A percentile compares a stretch with the other conserved stretches of the same genome.
Evolutionary conservation across 768 basidiomycete species (phyloP).

Genomic region (Mycena chlorophos): DNA sequence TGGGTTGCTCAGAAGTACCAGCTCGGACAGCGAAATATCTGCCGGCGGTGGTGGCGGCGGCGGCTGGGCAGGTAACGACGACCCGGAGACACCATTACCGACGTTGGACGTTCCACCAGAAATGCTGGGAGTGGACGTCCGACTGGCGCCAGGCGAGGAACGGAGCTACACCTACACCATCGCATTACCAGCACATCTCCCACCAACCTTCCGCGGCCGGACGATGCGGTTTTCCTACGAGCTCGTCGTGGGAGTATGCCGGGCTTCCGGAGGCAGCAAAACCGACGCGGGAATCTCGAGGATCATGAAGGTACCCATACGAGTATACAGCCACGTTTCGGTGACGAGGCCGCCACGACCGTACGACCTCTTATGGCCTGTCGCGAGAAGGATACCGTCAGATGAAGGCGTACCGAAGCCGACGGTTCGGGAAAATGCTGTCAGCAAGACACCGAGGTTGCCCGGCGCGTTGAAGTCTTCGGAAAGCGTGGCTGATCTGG

Average conservation of each 20-base stretch:
- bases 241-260: slow-evolving; percentile 84
- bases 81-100: slow-evolving; percentile 69
- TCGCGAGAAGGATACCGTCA: slow-evolving; percentile 43
- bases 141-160: slow-evolving; percentile 79
- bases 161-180: slow-evolving; percentile 81
- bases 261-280: slow-evolving; percentile 46
- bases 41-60: background rate
- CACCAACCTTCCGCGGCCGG: slow-evolving; percentile 88
- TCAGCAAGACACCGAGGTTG: background rate
- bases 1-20: slow-evolving; percentile 24
- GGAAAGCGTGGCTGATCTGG: slow-evolving; percentile 47
- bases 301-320: slow-evolving; percentile 88
- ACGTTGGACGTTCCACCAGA: slow-evolving; percentile 84
- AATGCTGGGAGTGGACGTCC: slow-evolving; percentile 87
- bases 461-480: background rate
- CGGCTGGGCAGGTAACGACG: slow-evolving; percentile 45
- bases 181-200: slow-evolving; percentile 72
- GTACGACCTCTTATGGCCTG: slow-evolving; percentile 86
- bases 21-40: slow-evolving; percentile 6
- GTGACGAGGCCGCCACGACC: slow-evolving; percentile 57
- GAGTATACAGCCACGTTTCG: slow-evolving; percentile 87
- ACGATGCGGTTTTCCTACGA: slow-evolving; percentile 86
- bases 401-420: slow-evolving; percentile 42
- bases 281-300: slow-evolving; percentile 52
- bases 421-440: slow-evolving; percentile 12